Conservation (phyloP, 345 rosid genomes). For the Syzygium oleosum region DNA sequence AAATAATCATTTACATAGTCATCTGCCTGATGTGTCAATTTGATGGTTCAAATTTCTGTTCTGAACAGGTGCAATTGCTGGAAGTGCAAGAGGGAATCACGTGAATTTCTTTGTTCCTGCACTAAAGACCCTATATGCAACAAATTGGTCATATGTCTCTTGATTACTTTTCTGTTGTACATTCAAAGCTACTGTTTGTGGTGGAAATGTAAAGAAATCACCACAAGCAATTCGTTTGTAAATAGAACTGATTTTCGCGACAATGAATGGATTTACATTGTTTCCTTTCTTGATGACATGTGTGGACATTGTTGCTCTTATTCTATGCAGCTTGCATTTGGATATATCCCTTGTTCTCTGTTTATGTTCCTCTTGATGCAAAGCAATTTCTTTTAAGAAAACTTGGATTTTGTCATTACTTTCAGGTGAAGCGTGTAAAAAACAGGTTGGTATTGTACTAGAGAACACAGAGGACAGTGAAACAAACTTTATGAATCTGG, state of each 20-base stretch:
- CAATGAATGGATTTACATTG: neutral
- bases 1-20: neutral
- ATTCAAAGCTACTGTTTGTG: neutral
- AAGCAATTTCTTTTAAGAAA: neutral
- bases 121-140: constrained; percentile 25
- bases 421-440: constrained; percentile 38
- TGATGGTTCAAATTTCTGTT: constrained; percentile 55
- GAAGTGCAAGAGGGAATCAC: constrained; percentile 52
- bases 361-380: neutral
- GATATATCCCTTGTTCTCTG: neutral
- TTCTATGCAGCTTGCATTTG: neutral
- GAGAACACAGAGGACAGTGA: constrained; percentile 11
- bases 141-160: constrained; percentile 16
- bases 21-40: constrained; percentile 31
- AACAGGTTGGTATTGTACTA: constrained; percentile 17
- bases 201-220: neutral
- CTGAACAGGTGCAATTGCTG: constrained; percentile 58
- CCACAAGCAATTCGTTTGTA: neutral
- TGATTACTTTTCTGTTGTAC: neutral
- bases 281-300: neutral
- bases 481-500: constrained; percentile 8
- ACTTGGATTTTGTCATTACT: constrained; percentile 15
- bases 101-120: constrained; percentile 52
- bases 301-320: neutral
- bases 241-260: neutral